phyloP scores from a whole-genome alignment of 768 basidiomycete species.

The Psilocybe cubensis region DNA sequence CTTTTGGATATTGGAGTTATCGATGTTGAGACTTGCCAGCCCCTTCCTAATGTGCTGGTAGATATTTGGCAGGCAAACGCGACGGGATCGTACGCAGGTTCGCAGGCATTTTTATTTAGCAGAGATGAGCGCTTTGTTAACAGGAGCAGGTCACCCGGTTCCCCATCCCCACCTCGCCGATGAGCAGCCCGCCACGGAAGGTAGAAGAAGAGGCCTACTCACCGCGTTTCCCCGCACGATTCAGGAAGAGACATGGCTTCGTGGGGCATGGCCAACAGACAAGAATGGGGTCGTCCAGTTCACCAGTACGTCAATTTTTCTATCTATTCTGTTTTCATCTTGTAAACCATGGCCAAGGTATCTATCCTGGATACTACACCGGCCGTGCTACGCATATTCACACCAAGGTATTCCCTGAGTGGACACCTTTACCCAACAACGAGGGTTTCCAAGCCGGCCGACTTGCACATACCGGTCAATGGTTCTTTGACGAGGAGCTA shows the following conservation, averaged over 20 bases:
- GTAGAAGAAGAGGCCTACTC: conserved; percentile 45
- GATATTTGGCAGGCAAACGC: conserved; percentile 65
- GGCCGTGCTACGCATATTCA: conserved; percentile 60
- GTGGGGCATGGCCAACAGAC: conserved; percentile 59
- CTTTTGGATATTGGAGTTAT: conserved; percentile 61
- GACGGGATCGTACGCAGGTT: conserved; percentile 57
- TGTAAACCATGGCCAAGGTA: conserved; percentile 33
- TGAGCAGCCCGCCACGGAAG: conserved; percentile 51
- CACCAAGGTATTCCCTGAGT: conserved; percentile 56
- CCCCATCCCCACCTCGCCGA: conserved; percentile 46
- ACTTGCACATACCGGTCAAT: conserved; percentile 53
- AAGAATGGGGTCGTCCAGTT: conserved; percentile 56
- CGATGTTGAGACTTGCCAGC: conserved; percentile 59
- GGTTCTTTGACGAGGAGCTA: conserved; percentile 60
- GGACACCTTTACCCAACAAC: conserved; percentile 43
- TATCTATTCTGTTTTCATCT: not conserved
- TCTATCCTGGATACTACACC: conserved; percentile 61
- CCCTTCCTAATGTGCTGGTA: conserved; percentile 57
- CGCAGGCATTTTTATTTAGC: conserved; percentile 4
- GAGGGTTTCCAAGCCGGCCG: conserved; percentile 48
- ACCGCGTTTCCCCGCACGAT: conserved; percentile 48
- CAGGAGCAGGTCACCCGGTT: conserved; percentile 43
- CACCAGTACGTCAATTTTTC: conserved; percentile 39
- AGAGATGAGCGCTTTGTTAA: not conserved
- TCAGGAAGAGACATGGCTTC: conserved; percentile 47